Evolutionary conservation across 148 eudicot genomes (phyloP).

Genomic region (Linanthus parryae): DNA sequence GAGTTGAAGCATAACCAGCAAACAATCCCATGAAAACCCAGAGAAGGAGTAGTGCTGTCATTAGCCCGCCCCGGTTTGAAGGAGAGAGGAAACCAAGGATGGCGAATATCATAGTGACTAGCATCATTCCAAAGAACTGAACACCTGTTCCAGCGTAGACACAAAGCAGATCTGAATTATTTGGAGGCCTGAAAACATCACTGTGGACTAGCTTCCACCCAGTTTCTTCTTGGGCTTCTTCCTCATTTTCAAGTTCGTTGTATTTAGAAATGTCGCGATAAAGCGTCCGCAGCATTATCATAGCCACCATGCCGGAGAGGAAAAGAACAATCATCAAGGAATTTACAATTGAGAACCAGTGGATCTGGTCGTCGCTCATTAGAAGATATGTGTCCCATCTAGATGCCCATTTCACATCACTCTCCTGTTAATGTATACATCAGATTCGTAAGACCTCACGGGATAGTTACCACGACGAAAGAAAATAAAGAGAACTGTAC

Average conservation of each 20-base stretch:
- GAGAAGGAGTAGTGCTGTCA: constrained; percentile 34
- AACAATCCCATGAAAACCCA: constrained; percentile 40
- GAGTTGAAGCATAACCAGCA: constrained; percentile 35
- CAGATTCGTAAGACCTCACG: neutral
- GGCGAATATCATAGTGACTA: constrained; percentile 22
- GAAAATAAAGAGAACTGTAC: neutral
- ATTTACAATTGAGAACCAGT: constrained; percentile 24
- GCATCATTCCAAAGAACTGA: constrained; percentile 35
- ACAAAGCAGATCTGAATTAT: constrained; percentile 28
- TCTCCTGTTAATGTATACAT: constrained; percentile 24
- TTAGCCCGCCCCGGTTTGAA: constrained; percentile 30
- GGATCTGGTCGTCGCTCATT: constrained; percentile 19
- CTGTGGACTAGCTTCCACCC: constrained; percentile 41
- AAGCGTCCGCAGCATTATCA: constrained; percentile 32
- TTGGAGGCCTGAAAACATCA: constrained; percentile 39
- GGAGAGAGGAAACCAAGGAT: constrained; percentile 31
- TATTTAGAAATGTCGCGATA: constrained; percentile 36
- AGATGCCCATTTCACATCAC: constrained; percentile 29
- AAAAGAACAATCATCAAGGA: constrained; percentile 27
- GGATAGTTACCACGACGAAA: neutral
- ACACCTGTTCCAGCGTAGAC: constrained; percentile 35
- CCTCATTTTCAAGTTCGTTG: constrained; percentile 27
- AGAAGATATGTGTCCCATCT: constrained; percentile 30
- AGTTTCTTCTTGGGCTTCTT: constrained; percentile 31
- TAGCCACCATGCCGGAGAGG: constrained; percentile 33